Evolutionary conservation across 176 grass and related monocot species (phyloP), one percentile per base, ranked within the genome.

Genomic region (Pontederia crassipes): DNA sequence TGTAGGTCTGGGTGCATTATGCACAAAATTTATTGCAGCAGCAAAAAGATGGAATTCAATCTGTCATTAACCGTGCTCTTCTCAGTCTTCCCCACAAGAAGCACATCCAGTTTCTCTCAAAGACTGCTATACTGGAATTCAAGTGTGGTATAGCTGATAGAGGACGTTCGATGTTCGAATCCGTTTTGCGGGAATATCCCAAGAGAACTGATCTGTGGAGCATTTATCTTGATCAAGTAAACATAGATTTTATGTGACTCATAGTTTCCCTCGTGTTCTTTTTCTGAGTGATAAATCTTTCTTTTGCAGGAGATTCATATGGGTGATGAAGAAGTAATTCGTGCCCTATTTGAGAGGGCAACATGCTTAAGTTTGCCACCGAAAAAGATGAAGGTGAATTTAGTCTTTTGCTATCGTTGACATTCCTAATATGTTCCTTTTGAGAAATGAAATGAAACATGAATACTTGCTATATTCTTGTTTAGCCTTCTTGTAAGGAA

Each of bases 121-220:
- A 88, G 55, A 91, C 81, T 51, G 93, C 93, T 81, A 81, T 97
- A 66, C 75, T 91, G 48, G 84, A 97, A 66, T 97, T 91, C 73
- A 97, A 97, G 64, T 70, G 73, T 67, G 93, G 74, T 45, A 76
- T 74, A 45, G 73, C 84, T 64, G 87, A 97, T 50, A 80, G 83
- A 83, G 93, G 93, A 35, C 75, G 93, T 69, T 91, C 93, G 14
- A 85, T 89, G 81, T 88, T 97, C 76, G 93, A 97, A 79, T 66
- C 82, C 55, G 85, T 97, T 47, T 64, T 97, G 50, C 73, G 87
- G 20, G 87, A 91, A 57, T 91, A 85, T 78, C 93, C 87, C 0
- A 97, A 97, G 80, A 75, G 93, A 83, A 97, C 87, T 13, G 87
- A 97, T 54, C 72, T 97, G 47, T 97, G 87, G 93, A 97, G 84